phyloP scores from a whole-genome alignment of 306 rosid species.

The Citrullus amarus region DNA sequence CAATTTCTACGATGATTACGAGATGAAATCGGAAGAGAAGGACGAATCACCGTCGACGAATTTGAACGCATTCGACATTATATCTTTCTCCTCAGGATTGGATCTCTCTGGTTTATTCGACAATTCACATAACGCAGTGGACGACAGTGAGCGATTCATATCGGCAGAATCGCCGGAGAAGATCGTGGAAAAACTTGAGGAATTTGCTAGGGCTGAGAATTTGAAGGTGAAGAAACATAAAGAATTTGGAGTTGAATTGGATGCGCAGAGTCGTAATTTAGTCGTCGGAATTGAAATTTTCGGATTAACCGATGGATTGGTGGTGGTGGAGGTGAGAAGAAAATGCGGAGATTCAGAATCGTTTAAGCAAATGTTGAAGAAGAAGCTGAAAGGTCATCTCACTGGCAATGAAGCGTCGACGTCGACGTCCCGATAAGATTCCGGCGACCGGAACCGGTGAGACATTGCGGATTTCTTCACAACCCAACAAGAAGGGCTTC shows the following conservation, averaged over 20 bases:
- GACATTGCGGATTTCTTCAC: not conserved
- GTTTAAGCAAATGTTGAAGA: conserved; percentile 29
- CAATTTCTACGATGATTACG: conserved; percentile 19
- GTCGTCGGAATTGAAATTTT: conserved; percentile 24
- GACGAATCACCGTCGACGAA: conserved; percentile 13
- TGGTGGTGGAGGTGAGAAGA: conserved; percentile 46
- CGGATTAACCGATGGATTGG: conserved; percentile 33
- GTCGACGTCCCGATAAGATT: not conserved
- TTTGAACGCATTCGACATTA: conserved; percentile 60
- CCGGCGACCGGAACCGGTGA: not conserved
- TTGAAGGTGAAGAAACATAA: conserved; percentile 32
- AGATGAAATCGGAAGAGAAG: conserved; percentile 12
- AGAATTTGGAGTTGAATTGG: conserved; percentile 37
- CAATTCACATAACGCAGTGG: not conserved
- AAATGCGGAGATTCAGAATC: conserved; percentile 20
- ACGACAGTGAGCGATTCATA: conserved; percentile 27
- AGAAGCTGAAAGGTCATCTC: conserved; percentile 28
- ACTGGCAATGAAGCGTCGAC: not conserved
- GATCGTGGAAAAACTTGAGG: conserved; percentile 24
- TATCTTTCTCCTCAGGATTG: conserved; percentile 49
- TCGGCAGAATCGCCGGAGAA: conserved; percentile 22
- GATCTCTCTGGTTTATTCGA: conserved; percentile 43
- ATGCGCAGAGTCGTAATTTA: conserved; percentile 24
- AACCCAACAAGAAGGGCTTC: not conserved
- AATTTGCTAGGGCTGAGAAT: conserved; percentile 26